Evolutionary conservation across 495 filamentous ascomycete species (phyloP), one percentile per base, ranked within the genome.

Genomic region (Penicillium malachiteum): DNA sequence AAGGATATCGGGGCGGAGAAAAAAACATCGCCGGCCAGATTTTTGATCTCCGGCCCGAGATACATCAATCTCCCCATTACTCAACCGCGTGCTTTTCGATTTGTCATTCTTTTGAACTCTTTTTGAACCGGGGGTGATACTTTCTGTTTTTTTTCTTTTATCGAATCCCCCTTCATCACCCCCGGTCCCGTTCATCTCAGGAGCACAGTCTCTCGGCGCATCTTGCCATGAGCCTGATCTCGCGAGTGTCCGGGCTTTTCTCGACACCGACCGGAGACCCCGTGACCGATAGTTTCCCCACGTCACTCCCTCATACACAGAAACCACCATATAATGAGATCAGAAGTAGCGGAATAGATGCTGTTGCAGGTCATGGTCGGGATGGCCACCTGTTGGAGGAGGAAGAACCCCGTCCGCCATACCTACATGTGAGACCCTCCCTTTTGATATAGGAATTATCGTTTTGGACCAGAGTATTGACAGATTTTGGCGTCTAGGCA

Each of bases 331-430:
- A 26, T 26, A 26, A 26, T 26, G 21, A 26, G 21, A 2, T 4
- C 21, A 26, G 21, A 4, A 26, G 44, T 32, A 48, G 51, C 51
- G 34, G 4, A 13, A 14, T 35, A 26, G 17, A 26, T 17, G 59
- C 39, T 33, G 31, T 47, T 18, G 44, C 48, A 54, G 52, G 48
- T 11, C 53, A 62, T 55, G 58, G 40, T 16, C 63, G 47, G 39
- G 50, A 64, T 58, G 58, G 37, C 12, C 32, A 51, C 40, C 12
- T 58, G 49, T 21, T 57, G 41, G 49, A 62, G 60, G 73, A 77
- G 53, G 75, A 82, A 60, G 77, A 84, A 62, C 74, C 71, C 49
- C 75, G 86, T 47, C 80, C 84, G 48, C 84, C 83, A 41, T 88
- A 88, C 66, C 62, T 84, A 57, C 84, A 88, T 78, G 85, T 88